Conservation (phyloP, 163 green algal genomes). For the Dunaliella salina region DNA sequence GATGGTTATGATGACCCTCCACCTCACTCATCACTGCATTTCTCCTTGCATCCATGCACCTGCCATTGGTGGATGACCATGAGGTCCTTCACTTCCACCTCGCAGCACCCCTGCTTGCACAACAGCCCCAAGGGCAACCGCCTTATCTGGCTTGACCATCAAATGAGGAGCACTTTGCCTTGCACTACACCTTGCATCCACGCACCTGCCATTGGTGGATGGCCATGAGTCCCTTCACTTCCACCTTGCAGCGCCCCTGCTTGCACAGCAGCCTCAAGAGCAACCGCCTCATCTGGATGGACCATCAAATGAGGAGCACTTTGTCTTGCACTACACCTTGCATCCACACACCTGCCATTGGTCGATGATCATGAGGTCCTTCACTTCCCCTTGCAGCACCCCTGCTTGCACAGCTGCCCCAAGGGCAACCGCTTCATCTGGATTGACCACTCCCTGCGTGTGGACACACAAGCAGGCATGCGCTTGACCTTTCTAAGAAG, state of each 20-base stretch:
- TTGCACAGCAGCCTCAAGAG: not conserved
- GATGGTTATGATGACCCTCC: no score
- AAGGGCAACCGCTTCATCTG: constrained; percentile 81
- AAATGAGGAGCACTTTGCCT: no score
- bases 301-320: no score
- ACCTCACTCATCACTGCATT: not conserved
- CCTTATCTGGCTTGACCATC: no score
- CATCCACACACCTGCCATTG: constrained; percentile 51
- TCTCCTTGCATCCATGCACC: no score
- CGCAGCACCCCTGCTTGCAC: not conserved
- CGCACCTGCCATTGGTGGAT: constrained; percentile 80
- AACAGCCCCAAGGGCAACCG: not conserved
- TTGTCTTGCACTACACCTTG: not conserved
- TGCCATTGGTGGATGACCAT: no score
- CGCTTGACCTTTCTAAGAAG: no score
- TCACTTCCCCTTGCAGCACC: constrained; percentile 72
- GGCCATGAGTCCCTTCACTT: constrained; percentile 67
- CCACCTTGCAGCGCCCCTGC: not conserved
- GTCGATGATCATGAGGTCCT: constrained; percentile 82
- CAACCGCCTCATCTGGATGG: no score
- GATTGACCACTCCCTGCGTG: constrained; percentile 49
- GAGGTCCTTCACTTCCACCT: no score
- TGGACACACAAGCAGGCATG: no score
- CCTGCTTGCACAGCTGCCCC: constrained; percentile 81
- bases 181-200: no score